These are phyloP conservation scores for Lagerstroemia speciosa DNA, from an alignment of 345 rosid genomes.

Conservation along the genomic window DNA sequence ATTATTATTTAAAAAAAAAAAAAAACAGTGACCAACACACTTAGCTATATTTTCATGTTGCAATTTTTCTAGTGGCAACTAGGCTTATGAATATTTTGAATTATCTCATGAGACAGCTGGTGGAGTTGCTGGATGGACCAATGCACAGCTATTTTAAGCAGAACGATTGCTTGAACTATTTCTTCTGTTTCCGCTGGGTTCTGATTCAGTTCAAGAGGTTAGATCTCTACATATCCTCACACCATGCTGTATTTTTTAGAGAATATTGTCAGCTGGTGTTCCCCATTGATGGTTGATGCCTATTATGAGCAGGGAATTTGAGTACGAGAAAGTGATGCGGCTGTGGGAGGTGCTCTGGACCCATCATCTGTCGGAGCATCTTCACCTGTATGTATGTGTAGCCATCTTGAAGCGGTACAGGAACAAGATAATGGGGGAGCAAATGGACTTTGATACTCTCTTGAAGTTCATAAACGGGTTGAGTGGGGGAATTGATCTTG, in stretches of 20 bases:
- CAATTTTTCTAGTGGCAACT: not conserved
- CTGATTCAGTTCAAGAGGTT: conserved; percentile 97
- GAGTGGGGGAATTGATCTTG: conserved; percentile 70
- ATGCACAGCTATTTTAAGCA: conserved; percentile 83
- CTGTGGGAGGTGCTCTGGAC: conserved; percentile 98
- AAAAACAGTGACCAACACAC: no score
- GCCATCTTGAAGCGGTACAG: conserved; percentile 88
- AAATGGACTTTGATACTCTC: conserved; percentile 95
- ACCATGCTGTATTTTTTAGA: not conserved
- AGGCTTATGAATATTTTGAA: not conserved
- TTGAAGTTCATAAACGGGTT: conserved; percentile 90
- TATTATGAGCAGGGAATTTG: conserved; percentile 59
- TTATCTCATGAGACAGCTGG: conserved; percentile 49
- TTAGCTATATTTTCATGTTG: not conserved
- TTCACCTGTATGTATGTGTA: conserved; percentile 79
- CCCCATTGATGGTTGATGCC: not conserved
- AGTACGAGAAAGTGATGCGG: conserved; percentile 63
- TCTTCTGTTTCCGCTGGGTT: conserved; percentile 99
- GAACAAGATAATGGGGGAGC: conserved; percentile 73
- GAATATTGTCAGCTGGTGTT: not conserved
- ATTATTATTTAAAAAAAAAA: no score
- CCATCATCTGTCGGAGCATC: conserved; percentile 71
- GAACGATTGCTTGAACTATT: conserved; percentile 96
- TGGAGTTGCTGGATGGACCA: conserved; percentile 83
- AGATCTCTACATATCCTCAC: conserved; percentile 5